A percentile compares a stretch with the other conserved stretches of the same genome.
phyloP scores from a whole-genome alignment of 371 early-diverging fungal genomes.

The Dinochytrium kinnereticum region DNA sequence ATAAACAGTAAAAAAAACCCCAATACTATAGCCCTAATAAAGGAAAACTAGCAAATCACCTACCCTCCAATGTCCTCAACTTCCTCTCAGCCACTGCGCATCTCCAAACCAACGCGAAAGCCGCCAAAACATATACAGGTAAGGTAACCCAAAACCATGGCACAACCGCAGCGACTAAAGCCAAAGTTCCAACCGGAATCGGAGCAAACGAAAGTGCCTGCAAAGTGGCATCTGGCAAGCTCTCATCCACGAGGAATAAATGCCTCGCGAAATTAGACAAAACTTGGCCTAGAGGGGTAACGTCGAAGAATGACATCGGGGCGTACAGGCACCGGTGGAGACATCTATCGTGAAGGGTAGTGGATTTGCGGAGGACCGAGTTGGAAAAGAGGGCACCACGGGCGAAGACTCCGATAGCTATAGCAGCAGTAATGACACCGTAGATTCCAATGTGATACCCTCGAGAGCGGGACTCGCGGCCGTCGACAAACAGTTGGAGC shows the following conservation, averaged over 20 bases:
- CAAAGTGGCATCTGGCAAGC: constrained; percentile 53
- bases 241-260: constrained; percentile 82
- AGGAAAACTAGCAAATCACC: no score
- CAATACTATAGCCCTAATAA: no score
- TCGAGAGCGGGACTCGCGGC: neutral
- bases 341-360: constrained; percentile 58
- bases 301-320: constrained; percentile 91
- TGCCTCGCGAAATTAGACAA: constrained; percentile 89
- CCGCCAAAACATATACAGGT: constrained; percentile 47
- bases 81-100: constrained; percentile 56
- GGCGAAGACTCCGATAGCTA: constrained; percentile 53
- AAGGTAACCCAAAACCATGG: constrained; percentile 63
- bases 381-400: constrained; percentile 54
- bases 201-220: constrained; percentile 65
- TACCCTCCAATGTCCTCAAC: constrained; percentile 61
- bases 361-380: constrained; percentile 49
- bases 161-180: constrained; percentile 61
- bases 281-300: constrained; percentile 88
- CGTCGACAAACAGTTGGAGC: constrained; percentile 36
- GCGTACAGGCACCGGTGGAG: constrained; percentile 61
- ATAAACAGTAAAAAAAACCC: no score
- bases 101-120: constrained; percentile 40
- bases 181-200: constrained; percentile 60
- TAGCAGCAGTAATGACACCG: constrained; percentile 46
- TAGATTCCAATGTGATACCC: constrained; percentile 54